Evolutionary conservation across 805 yeast genomes (phyloP).

Genomic region (Ogataea haglerorum): DNA sequence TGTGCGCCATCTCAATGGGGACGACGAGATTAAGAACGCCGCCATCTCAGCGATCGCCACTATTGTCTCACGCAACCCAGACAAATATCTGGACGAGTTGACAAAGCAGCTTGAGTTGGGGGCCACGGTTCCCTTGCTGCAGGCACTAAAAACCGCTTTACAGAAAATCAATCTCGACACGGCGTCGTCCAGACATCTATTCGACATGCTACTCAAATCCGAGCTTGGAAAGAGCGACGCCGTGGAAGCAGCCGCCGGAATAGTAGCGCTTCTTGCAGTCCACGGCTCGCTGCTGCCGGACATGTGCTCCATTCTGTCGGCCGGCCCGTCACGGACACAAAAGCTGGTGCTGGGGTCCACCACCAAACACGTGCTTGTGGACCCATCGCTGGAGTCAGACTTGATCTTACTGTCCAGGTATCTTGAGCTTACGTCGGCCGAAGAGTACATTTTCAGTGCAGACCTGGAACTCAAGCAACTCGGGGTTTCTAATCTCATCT

Average conservation of each 20-base stretch:
- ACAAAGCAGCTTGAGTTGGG: slow-evolving; percentile 24
- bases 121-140: slow-evolving; percentile 6
- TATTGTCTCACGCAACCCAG: slow-evolving; percentile 39
- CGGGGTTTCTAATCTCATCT: slow-evolving; percentile 55
- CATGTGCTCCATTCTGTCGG: slow-evolving; percentile 13
- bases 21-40: slow-evolving; percentile 39
- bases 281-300: slow-evolving; percentile 23
- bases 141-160: slow-evolving; percentile 11
- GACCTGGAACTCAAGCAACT: slow-evolving; percentile 56
- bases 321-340: slow-evolving; percentile 12
- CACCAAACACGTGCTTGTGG: slow-evolving; percentile 27
- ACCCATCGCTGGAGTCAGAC: slow-evolving; percentile 12
- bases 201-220: slow-evolving; percentile 9
- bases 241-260: slow-evolving; percentile 17
- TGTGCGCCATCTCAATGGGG: slow-evolving; percentile 28
- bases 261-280: slow-evolving; percentile 24
- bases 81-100: slow-evolving; percentile 37
- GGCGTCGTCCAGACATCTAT: slow-evolving; percentile 10
- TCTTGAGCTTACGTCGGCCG: slow-evolving; percentile 25
- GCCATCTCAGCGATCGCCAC: slow-evolving; percentile 55
- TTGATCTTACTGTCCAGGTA: slow-evolving; percentile 18
- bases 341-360: slow-evolving; percentile 29
- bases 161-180: slow-evolving; percentile 6
- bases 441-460: slow-evolving; percentile 29
- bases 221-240: slow-evolving; percentile 6